Evolutionary conservation across 305 asterid species (phyloP), one percentile per base, ranked within the genome.

Genomic region (Galium porrigens): DNA sequence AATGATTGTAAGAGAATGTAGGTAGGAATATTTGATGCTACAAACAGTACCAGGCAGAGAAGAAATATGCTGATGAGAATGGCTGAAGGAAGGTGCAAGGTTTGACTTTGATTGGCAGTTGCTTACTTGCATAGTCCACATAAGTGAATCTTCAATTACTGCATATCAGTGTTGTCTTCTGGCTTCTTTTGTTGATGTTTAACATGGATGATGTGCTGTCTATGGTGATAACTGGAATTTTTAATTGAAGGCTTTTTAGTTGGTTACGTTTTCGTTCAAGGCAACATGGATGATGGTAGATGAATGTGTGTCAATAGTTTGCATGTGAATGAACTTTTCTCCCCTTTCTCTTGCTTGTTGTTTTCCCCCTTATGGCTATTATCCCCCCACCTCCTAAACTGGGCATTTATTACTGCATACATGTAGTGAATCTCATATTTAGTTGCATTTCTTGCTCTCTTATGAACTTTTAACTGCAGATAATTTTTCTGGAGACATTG

Each of bases 51-150:
- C 59, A 78, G 86, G 74, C 68, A 72, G 71, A 82, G 99, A 77
- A 85, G 99, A 77, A 92, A 89, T 78, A 85, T 92, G 99, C 97
- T 92, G 66, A 89, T 89, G 99, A 77, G 63, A 80, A 66, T 92
- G 96, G 97, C 99, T 61, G 99, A 87, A 81, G 97, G 99, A 64
- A 83, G 82, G 66, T 92, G 99, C 91, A 92, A 92, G 97, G 99
- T 89, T 80, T 44, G 72, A 57, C 62, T 48, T 61, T 48, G 41
- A 5, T 46, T 51, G 65, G n/a, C 20, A 10, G 51, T 9, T 59
- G 7, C 52, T 62, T 58, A 17, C 27, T 51, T 41, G 32, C 48
- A 20, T 51, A 63, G 17, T 41, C 37, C 17, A 30, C 32, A 57
- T 30, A 57, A 29, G 12, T 15, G 37, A 8, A 25, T 51, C 49